These are phyloP conservation scores for Vachellia collinsii DNA, from an alignment of 306 rosid species.

Conservation along the genomic window DNA sequence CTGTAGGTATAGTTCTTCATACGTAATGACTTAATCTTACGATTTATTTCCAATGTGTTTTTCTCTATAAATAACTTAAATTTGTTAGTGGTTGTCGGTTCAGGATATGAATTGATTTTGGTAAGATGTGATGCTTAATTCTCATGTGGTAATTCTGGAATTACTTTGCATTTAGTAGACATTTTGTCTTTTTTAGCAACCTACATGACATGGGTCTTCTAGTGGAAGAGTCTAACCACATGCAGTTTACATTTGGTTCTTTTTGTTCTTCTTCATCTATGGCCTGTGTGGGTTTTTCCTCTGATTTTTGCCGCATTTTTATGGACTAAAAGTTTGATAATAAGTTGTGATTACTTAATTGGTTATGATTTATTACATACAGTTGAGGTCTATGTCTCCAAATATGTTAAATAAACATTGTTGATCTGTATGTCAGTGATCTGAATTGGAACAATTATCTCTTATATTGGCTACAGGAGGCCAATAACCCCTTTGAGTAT, in stretches of 20 bases:
- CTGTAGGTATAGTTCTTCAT: neutral
- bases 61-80: neutral
- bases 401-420: neutral
- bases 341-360: neutral
- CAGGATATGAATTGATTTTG: neutral
- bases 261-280: too few relatives aligned
- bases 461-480: conserved; percentile 57
- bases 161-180: neutral
- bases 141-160: neutral
- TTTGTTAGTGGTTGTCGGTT: neutral
- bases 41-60: neutral
- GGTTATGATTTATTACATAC: neutral
- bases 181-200: neutral
- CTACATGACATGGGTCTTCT: conserved; percentile 9
- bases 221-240: neutral
- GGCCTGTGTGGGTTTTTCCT: neutral
- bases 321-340: neutral
- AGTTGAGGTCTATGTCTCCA: neutral
- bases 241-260: neutral
- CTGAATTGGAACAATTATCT: neutral
- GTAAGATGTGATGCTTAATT: neutral
- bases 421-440: conserved; percentile 7
- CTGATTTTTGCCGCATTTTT: neutral
- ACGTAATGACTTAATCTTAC: neutral
- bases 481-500: too few relatives aligned